Conservation (phyloP, 2,329 filamentous ascomycete genomes). For the Camillea tinctor region DNA sequence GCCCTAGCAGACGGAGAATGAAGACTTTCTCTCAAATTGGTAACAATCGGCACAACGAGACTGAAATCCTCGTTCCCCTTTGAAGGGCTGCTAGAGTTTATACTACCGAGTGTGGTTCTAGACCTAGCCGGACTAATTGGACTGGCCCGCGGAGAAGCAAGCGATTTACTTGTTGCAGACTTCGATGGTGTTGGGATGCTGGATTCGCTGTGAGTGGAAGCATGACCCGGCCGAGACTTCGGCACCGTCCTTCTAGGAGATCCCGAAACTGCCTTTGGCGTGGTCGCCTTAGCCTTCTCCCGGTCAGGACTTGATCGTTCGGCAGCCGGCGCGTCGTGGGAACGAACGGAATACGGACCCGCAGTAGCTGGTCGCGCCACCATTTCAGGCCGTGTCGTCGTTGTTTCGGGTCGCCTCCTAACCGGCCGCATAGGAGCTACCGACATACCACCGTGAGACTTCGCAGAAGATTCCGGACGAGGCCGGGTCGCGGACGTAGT, state of each 20-base stretch:
- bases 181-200: slow-evolving; percentile 46
- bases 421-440: slow-evolving; percentile 62
- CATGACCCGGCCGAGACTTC: slow-evolving; percentile 47
- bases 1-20: slow-evolving; percentile 21
- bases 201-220: slow-evolving; percentile 50
- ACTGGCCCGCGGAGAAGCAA: slow-evolving; percentile 42
- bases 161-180: slow-evolving; percentile 31
- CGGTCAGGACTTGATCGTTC: slow-evolving; percentile 49
- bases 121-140: slow-evolving; percentile 42
- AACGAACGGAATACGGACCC: slow-evolving; percentile 62
- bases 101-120: slow-evolving; percentile 28
- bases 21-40: slow-evolving; percentile 34
- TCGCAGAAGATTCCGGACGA: slow-evolving; percentile 41
- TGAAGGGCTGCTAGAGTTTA: slow-evolving; percentile 40
- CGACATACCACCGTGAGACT: slow-evolving; percentile 58
- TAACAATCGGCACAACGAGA: slow-evolving; percentile 49
- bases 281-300: slow-evolving; percentile 45
- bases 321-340: slow-evolving; percentile 42
- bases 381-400: slow-evolving; percentile 48
- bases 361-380: slow-evolving; percentile 61
- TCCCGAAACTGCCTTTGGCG: slow-evolving; percentile 50
- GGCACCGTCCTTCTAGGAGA: slow-evolving; percentile 53
- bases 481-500: slow-evolving; percentile 38
- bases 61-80: slow-evolving; percentile 54
- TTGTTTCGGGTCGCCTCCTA: slow-evolving; percentile 52